Evolutionary conservation across 345 rosid genomes (phyloP), one percentile per base, ranked within the genome.

Genomic region (Syzygium oleosum): DNA sequence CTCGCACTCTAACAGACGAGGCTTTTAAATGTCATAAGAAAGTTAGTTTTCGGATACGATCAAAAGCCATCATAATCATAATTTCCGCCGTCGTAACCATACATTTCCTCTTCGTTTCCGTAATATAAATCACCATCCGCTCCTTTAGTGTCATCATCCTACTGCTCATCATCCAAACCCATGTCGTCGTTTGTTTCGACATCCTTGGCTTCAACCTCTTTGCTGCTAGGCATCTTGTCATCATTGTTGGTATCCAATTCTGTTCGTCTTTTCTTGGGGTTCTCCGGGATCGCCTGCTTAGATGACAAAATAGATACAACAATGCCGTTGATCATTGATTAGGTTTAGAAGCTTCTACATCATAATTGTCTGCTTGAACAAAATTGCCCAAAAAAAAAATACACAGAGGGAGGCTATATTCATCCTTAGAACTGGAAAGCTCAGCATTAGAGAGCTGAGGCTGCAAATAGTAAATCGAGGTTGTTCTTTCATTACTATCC

Each of bases 241-340:
- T 85, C 91, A 84, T 84, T 51, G 4, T 91, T 90, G 56, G 88
- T 85, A 80, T 86, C 85, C 5, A 84, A 87, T 80, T 91, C 91
- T n/a, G 87, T 90, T 87, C 88, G 89, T 31, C 54, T 65, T 85
- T 92, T 93, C 90, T 91, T 90, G 41, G 89, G 23, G 61, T 85
- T 89, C 46, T 90, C 90, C 14, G 87, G 46, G 31, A 41, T 73
- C 58, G 41, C 90, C 92, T 89, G 88, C 43, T 12, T 65, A 55
- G 27, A 63, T 53, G 87, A 65, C 23, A 84, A 87, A 85, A 51
- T 9, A 38, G 23, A 27, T 41, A 56, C 63, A 27, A 46, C 21
- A 89, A 65, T 31, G 63, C 73, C 27, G n/a, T 49, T 21, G 51
- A 52, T 54, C 86, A 53, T 41, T 31, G 61, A 53, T 52, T 52